phyloP scores from a whole-genome alignment of 2,329 filamentous ascomycete genomes.

The Colletotrichum euphorbiae region DNA sequence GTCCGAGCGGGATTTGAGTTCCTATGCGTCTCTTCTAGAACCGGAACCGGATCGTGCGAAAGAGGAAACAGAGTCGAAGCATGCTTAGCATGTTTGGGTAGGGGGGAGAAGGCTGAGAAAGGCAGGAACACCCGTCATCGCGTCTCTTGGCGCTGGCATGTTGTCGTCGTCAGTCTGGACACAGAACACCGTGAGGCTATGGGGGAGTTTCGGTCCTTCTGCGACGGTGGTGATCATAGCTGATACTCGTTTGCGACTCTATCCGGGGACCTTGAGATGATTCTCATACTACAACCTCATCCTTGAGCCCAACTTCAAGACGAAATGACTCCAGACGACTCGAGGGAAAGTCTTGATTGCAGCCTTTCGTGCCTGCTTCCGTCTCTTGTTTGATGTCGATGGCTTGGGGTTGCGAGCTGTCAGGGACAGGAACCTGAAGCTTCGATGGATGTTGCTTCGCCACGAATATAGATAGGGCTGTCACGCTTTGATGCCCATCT shows the following conservation, averaged over 20 bases:
- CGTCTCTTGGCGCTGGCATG: neutral
- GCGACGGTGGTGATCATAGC: conserved; percentile 31
- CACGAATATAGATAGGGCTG: conserved; percentile 30
- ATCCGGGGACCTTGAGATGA: conserved; percentile 24
- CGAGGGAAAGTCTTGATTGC: neutral
- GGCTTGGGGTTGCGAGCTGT: conserved; percentile 18
- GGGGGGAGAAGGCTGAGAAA: neutral
- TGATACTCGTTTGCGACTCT: conserved; percentile 40
- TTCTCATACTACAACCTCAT: conserved; percentile 34
- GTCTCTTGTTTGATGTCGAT: neutral
- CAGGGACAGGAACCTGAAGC: conserved; percentile 18
- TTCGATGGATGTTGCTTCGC: neutral
- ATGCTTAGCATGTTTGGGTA: conserved; percentile 1
- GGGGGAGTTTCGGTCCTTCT: conserved; percentile 25
- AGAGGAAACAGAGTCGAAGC: neutral
- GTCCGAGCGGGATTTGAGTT: conserved; percentile 13
- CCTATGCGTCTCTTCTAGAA: conserved; percentile 28
- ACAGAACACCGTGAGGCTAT: neutral
- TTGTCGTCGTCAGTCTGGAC: neutral
- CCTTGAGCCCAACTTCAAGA: conserved; percentile 19
- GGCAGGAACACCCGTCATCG: neutral
- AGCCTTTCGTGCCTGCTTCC: neutral
- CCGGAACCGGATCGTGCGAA: neutral
- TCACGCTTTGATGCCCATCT: conserved; percentile 27
- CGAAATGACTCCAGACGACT: conserved; percentile 19